A percentile compares a stretch with the other conserved stretches of the same genome.
phyloP scores from a whole-genome alignment of 2,329 filamentous ascomycete species.

The Plectosphaerella sp. region DNA sequence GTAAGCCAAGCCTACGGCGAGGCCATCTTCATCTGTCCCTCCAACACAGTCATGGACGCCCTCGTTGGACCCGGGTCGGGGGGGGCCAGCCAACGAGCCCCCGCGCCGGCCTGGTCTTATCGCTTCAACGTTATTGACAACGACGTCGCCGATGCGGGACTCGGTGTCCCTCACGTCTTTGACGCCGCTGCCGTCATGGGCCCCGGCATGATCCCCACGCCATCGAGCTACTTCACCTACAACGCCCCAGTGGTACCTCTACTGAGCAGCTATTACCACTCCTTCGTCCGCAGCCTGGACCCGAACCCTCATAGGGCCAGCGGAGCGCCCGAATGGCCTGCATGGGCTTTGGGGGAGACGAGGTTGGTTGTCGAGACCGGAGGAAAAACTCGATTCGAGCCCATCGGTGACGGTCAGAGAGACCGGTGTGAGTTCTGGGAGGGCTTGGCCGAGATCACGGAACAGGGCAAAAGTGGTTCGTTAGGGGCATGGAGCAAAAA shows the following conservation, averaged over 20 bases:
- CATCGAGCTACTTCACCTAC: conserved; percentile 35
- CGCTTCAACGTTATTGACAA: conserved; percentile 43
- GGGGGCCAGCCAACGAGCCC: too few relatives aligned
- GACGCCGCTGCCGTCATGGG: conserved; percentile 46
- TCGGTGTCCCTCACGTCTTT: conserved; percentile 44
- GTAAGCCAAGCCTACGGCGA: conserved; percentile 39
- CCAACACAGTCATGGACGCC: conserved; percentile 31
- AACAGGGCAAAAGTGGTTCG: conserved; percentile 5
- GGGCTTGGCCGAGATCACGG: conserved; percentile 23
- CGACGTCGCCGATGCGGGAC: conserved; percentile 25
- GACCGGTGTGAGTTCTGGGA: conserved; percentile 37
- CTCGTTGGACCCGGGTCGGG: not conserved
- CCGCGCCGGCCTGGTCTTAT: conserved; percentile 36
- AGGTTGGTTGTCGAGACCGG: conserved; percentile 36
- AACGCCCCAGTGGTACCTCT: conserved; percentile 40
- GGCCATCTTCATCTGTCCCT: conserved; percentile 39
- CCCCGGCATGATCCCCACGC: conserved; percentile 26
- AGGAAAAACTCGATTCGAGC: conserved; percentile 33
- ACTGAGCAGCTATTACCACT: conserved; percentile 45
- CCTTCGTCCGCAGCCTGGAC: conserved; percentile 40
- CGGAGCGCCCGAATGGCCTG: conserved; percentile 34
- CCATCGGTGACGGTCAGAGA: conserved; percentile 23
- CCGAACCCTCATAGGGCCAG: conserved; percentile 32
- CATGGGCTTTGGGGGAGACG: conserved; percentile 26
- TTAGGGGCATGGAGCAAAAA: too few relatives aligned